Base-by-base conservation (phyloP, 306 rosid species). In the Elaeagnus macrophylla region DNA sequence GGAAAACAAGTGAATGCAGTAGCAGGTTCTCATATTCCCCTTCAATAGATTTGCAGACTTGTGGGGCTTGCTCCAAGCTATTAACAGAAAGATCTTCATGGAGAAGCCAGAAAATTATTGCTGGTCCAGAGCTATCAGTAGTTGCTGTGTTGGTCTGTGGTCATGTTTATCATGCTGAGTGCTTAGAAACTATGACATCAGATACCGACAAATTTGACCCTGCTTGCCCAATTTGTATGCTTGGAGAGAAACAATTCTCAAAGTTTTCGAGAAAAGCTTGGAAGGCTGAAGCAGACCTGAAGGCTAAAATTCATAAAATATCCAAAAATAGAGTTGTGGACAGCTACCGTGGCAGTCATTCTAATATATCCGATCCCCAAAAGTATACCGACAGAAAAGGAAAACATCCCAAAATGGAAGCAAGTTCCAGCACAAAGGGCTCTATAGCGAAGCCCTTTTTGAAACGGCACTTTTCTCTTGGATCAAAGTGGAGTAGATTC, bases 1-100 rank as follows among this genome's bases (percentile, higher is more conserved):
- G 54, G 48, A 89, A 83, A 79, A 66, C 83, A 51, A 77, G 81
- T 74, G 84, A 84, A 67, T 77, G 82, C 19, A 85, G 95, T 64
- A 71, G 95, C 77, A 80, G 81, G 67, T 77, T 89, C 76, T 81
- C 95, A 2, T 73, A 67, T 68, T 89, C 97, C 47, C 80, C 97
- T 20, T 76, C 95, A 2, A 69, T 81, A 74, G 95, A 86, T 63
- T 61, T 76, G 60, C 89, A 81, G 41, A 71, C 71, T 12, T 86
- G 95, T 40, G 89, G 86, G 48, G 79, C 77, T 62, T 86, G 95
- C 76, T 76, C 84, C 5, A 86, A 74, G 76, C 77, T 72, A 9
- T 53, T 86, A 70, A 63, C 82, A 0, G 95, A 86, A 73, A 74
- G 81, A 81, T 72, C 93, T 48, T 66, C 83, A 36, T 81, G 88